These are phyloP conservation scores for Moricandia moricandioides DNA, from an alignment of 345 rosid species.

Conservation along the genomic window DNA sequence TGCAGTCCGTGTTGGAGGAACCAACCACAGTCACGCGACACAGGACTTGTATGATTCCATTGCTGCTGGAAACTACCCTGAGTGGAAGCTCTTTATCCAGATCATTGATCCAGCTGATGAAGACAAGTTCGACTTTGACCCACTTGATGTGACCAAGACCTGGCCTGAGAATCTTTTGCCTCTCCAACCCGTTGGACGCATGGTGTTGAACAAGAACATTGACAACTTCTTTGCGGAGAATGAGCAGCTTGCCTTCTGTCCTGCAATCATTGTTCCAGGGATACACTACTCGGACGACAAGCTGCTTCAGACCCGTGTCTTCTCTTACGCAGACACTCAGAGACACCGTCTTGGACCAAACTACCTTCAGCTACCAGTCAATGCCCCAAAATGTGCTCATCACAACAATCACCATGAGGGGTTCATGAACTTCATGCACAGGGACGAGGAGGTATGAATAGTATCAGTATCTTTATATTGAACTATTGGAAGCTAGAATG, in stretches of 20 bases:
- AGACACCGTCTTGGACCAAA: slow-evolving; percentile 99
- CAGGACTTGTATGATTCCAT: slow-evolving; percentile 90
- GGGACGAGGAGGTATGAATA: slow-evolving; percentile 79
- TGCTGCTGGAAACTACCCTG: slow-evolving; percentile 94
- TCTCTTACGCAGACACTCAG: slow-evolving; percentile 91
- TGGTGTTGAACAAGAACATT: slow-evolving; percentile 95
- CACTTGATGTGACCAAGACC: slow-evolving; percentile 91
- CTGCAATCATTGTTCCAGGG: slow-evolving; percentile 90
- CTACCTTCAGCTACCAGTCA: slow-evolving; percentile 91
- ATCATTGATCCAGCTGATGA: slow-evolving; percentile 84
- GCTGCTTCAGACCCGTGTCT: slow-evolving; percentile 83
- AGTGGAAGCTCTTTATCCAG: slow-evolving; percentile 91
- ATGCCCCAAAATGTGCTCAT: slow-evolving; percentile 94
- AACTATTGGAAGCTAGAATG: neutral
- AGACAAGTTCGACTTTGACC: slow-evolving; percentile 84
- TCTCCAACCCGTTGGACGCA: slow-evolving; percentile 88
- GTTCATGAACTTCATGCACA: slow-evolving; percentile 88
- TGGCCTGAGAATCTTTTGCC: slow-evolving; percentile 99
- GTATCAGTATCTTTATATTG: neutral
- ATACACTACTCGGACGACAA: slow-evolving; percentile 87
- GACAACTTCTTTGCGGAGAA: slow-evolving; percentile 97
- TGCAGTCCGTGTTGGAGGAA: slow-evolving; percentile 81
- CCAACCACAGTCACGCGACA: slow-evolving; percentile 97
- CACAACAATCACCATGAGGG: slow-evolving; percentile 96
- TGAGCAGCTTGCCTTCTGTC: slow-evolving; percentile 94